A percentile compares a stretch with the other conserved stretches of the same genome.
Evolutionary conservation across 1,284 basidiomycete species (phyloP).

Genomic region (Ganoderma lucidum): DNA sequence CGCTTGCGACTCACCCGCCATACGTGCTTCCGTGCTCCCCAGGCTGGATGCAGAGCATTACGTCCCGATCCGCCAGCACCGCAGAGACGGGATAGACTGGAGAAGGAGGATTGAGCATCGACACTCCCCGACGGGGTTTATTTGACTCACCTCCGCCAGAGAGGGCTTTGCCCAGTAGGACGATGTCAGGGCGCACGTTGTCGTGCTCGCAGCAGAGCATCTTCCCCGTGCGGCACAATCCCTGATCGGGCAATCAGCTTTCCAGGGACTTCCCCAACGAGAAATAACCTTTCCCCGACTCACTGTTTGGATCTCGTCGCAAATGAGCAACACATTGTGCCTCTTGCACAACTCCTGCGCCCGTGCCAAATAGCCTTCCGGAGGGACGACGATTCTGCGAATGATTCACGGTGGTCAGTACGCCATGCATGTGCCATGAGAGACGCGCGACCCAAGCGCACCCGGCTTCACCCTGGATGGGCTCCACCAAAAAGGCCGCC

Average conservation of each 20-base stretch:
- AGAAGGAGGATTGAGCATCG: neutral
- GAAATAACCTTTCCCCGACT: conserved; percentile 26
- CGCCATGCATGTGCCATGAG: neutral
- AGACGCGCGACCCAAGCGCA: conserved; percentile 49
- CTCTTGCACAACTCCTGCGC: conserved; percentile 89
- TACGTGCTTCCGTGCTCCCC: conserved; percentile 99
- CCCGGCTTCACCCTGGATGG: conserved; percentile 99
- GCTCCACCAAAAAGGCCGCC: conserved; percentile 96
- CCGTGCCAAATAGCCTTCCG: conserved; percentile 85
- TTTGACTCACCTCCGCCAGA: conserved; percentile 82
- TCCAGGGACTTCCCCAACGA: neutral
- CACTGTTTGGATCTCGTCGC: conserved; percentile 97
- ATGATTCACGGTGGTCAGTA: conserved; percentile 9
- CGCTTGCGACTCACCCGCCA: conserved; percentile 69
- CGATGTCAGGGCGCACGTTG: conserved; percentile 89
- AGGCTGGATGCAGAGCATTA: conserved; percentile 97
- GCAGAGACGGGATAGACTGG: conserved; percentile 96
- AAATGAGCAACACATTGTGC: conserved; percentile 95
- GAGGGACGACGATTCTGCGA: conserved; percentile 87
- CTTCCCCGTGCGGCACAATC: conserved; percentile 85
- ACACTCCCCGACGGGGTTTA: conserved; percentile 7
- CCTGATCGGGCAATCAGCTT: conserved; percentile 50
- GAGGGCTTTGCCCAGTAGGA: conserved; percentile 95
- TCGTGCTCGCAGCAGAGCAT: conserved; percentile 93
- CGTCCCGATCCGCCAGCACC: conserved; percentile 87